Conservation (phyloP, 2,329 filamentous ascomycete genomes). For the Leptographium galeiforme region DNA sequence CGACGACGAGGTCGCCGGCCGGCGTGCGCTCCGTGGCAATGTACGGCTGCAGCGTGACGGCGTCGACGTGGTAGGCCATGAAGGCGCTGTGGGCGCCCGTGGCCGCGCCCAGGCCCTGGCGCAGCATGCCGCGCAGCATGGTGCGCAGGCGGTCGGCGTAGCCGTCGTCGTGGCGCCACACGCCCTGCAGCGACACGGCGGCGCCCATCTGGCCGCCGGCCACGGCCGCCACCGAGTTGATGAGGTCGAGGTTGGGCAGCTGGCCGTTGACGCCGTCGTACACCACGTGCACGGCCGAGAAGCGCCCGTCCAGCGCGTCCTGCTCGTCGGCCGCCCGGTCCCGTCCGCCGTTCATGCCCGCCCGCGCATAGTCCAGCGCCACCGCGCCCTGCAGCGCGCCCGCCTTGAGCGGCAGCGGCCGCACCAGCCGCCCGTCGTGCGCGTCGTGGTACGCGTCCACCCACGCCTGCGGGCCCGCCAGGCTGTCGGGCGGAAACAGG, state of each 20-base stretch:
- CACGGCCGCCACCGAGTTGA: constrained; percentile 86
- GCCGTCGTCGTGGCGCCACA: constrained; percentile 69
- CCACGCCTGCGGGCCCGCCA: constrained; percentile 87
- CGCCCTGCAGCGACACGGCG: constrained; percentile 67
- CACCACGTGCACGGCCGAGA: constrained; percentile 77
- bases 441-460: constrained; percentile 94
- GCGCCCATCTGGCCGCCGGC: constrained; percentile 89
- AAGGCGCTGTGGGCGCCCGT: constrained; percentile 90
- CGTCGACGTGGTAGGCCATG: constrained; percentile 95
- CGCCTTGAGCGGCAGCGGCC: constrained; percentile 74
- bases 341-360: constrained; percentile 23
- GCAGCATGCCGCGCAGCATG: constrained; percentile 85
- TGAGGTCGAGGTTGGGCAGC: constrained; percentile 84
- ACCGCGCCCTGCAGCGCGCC: constrained; percentile 86
- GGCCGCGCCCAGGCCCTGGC: constrained; percentile 77
- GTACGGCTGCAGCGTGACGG: constrained; percentile 80
- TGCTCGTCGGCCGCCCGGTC: background rate
- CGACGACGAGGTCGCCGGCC: constrained; percentile 29
- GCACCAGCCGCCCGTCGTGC: constrained; percentile 57
- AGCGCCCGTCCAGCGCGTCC: constrained; percentile 22
- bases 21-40: constrained; percentile 4
- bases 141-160: constrained; percentile 76
- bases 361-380: constrained; percentile 84
- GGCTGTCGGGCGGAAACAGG: constrained; percentile 76
- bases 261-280: constrained; percentile 96